Base-by-base conservation (phyloP, 768 basidiomycete genomes). In the Suillus subalutaceus region DNA sequence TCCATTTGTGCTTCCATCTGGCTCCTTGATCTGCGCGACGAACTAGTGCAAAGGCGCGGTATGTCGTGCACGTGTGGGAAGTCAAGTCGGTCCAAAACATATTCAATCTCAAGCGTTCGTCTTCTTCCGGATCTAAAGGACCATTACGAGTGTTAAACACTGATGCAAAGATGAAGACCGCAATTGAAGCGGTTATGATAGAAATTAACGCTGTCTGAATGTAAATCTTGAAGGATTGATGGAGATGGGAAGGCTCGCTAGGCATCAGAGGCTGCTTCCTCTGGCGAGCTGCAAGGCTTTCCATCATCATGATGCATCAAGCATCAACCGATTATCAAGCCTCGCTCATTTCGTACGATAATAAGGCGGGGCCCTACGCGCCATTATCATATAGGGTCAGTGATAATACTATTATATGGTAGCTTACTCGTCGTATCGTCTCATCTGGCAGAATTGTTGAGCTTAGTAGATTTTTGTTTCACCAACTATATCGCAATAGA, bases 1-100 rank as follows among this genome's bases (percentile, higher is more conserved):
- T 4, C 93, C 93, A 67, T 94, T 93, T 4, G 85, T 91, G 6
- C 86, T 86, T n/a, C 93, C 93, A 66, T 91, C 84, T 0, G 88
- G 85, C 65, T 84, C 86, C 90, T 93, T 94, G 75, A 94, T 89
- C 52, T 83, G 78, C 0, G 89, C 76, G 13, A 94, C 84, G 68
- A 94, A n/a, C n/a, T n/a, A n/a, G n/a, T n/a, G n/a, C n/a, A n/a
- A n/a, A n/a, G n/a, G n/a, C n/a, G n/a, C n/a, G n/a, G 20, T 73
- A 78, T 0, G 72, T 69, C 30, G 64, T 71, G 69, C 79, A 79
- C 32, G 69, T 61, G 35, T 74, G 71, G 2, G 64, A 50, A 26
- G 66, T 60, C 37, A 74, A 56, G 3, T 40, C 52, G 6, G 59
- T 68, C 75, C 76, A 76, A 43, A 63, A 70, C 57, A 79, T 63